phyloP scores from a whole-genome alignment of 2,329 filamentous ascomycete genomes.

The Byssoonygena ceratinophila region DNA sequence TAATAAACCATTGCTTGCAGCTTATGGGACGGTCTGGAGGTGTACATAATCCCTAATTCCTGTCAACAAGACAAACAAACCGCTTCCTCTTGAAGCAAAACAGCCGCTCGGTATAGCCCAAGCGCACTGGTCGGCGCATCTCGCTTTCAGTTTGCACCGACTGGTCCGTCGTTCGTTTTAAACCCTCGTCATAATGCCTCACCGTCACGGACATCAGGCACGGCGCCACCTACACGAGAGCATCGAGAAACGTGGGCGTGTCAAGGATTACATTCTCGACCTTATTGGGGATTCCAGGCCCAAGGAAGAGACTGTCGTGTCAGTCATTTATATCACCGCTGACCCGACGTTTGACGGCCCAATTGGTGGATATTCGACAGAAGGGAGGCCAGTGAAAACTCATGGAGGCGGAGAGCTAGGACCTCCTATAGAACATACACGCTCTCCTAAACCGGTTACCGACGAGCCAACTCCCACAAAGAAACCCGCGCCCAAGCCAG shows the following conservation, averaged over 20 bases:
- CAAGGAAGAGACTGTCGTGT: conserved; percentile 20
- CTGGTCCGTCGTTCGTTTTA: not conserved
- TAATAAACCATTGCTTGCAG: not conserved
- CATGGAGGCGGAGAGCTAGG: conserved; percentile 18
- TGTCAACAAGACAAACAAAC: not conserved
- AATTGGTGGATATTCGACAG: conserved; percentile 41
- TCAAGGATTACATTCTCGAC: conserved; percentile 3
- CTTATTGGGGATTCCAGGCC: conserved; percentile 5
- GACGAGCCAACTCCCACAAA: conserved; percentile 16
- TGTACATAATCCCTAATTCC: not conserved
- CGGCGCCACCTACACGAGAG: conserved; percentile 6
- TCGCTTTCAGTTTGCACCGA: not conserved
- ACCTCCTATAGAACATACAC: conserved; percentile 22
- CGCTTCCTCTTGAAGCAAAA: not conserved
- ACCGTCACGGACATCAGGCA: conserved; percentile 12
- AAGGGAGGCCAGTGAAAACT: conserved; percentile 16
- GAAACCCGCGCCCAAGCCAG: conserved; percentile 13
- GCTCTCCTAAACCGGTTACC: conserved; percentile 11
- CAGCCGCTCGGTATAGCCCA: not conserved
- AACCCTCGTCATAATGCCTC: conserved; percentile 10
- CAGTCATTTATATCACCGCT: conserved; percentile 42
- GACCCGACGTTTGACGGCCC: conserved; percentile 43
- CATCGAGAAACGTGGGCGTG: not conserved
- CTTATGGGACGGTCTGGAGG: not conserved
- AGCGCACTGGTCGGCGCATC: conserved; percentile 16